Evolutionary conservation across 2,329 filamentous ascomycete genomes (phyloP).

Genomic region (Fusarium continuum): DNA sequence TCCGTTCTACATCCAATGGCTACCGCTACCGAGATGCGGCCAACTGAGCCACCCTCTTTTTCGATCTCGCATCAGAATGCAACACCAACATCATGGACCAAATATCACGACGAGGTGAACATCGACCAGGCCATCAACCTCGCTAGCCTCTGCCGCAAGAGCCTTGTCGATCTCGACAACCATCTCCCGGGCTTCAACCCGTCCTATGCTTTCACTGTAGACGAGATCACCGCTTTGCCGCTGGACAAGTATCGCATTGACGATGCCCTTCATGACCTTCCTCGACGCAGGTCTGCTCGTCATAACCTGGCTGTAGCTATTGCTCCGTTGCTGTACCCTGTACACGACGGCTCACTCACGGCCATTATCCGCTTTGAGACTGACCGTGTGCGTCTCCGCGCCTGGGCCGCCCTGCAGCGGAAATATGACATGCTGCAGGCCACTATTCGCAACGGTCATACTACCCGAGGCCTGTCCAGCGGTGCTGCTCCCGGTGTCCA

Average conservation of each 20-base stretch:
- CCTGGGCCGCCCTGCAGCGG: constrained; percentile 50
- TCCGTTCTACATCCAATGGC: constrained; percentile 43
- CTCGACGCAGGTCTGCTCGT: constrained; percentile 48
- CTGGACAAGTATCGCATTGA: constrained; percentile 44
- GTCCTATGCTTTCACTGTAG: constrained; percentile 45
- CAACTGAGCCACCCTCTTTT: constrained; percentile 31
- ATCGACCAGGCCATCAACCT: constrained; percentile 43
- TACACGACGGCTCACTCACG: constrained; percentile 48
- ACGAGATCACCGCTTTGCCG: constrained; percentile 50
- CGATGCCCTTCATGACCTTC: constrained; percentile 47
- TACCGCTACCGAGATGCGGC: constrained; percentile 46
- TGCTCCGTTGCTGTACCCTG: constrained; percentile 48
- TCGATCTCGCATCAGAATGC: constrained; percentile 3
- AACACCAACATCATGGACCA: background rate
- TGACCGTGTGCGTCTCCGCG: constrained; percentile 50
- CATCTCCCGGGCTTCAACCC: constrained; percentile 44
- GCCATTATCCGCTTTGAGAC: constrained; percentile 51
- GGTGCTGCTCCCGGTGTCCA: constrained; percentile 47
- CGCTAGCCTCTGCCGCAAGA: constrained; percentile 43
- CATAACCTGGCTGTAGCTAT: constrained; percentile 46
- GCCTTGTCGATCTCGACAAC: constrained; percentile 43
- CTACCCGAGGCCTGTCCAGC: constrained; percentile 41
- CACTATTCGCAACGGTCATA: constrained; percentile 47
- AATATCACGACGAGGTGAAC: constrained; percentile 22
- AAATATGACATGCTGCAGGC: constrained; percentile 48